Base-by-base conservation (phyloP, 2,329 filamentous ascomycete genomes). In the Apiospora hydei region DNA sequence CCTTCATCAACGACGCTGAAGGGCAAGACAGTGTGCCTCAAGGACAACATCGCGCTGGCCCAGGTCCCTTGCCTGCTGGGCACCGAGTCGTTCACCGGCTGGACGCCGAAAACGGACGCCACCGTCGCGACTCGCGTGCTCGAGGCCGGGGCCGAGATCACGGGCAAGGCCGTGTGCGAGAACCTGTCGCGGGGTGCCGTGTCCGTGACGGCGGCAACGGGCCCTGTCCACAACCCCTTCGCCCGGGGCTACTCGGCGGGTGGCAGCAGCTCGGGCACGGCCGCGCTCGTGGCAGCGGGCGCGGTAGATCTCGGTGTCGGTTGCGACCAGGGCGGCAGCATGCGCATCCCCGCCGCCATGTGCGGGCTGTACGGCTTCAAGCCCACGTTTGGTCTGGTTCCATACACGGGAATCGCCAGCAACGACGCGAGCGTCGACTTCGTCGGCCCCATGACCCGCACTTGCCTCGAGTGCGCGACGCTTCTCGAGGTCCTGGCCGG, bases 1-100 rank as follows among this genome's bases (percentile, higher is more conserved):
- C 73, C 76, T 13, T 70, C 77, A 14, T 72, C 76, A 4, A 76
- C 77, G 34, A 75, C 82, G 34, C 79, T 87, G 8, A 72, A 80
- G 7, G 82, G 82, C 47, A 83, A 83, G 74, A 85, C 79, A 49
- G 79, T 87, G 13, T 83, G 81, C 4, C 76, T 87, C 70, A 88
- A 87, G 74, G 86, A 87, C 76, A 87, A 86, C 72, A 83, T 87
- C 14, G 82, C 82, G 6, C 80, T 88, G 1, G 83, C 81, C 0
- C 83, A 82, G 6, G 79, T 87, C 41, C 84, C 84, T 14, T 80
- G 83, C n/a, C 82, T 83, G 2, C 78, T 84, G 13, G 86, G 85
- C 1, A 85, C 83, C 8, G 77, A 81, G 26, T 76, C 82, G 8
- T 80, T 86, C 75, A 80, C 80, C 3, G 82, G 80, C 43, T 82